phyloP scores from a whole-genome alignment of 2,329 filamentous ascomycete genomes.

The Colletotrichum karsti region DNA sequence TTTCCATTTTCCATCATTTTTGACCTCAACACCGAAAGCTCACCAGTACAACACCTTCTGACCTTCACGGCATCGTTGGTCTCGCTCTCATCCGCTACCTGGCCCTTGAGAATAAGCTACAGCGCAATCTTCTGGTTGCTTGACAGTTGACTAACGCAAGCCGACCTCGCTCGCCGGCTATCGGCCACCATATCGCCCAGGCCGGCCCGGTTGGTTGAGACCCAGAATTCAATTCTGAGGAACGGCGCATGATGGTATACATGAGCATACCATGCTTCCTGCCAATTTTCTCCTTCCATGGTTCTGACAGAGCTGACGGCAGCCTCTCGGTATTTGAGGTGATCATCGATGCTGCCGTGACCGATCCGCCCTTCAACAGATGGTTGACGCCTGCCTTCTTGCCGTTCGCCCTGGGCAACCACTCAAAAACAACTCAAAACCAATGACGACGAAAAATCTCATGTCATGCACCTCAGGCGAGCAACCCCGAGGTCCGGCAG shows the following conservation, averaged over 20 bases:
- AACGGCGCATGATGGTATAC: too few species aligned
- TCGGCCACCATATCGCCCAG: background rate
- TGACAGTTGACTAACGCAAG: background rate
- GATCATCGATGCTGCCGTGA: background rate
- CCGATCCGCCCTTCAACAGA: background rate
- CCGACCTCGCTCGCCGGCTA: background rate
- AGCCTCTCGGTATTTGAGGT: too few species aligned
- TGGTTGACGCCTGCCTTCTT: background rate
- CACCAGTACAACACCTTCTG: background rate
- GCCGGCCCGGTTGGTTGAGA: background rate
- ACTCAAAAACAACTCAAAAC: background rate
- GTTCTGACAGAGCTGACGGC: too few species aligned
- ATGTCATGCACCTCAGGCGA: constrained; percentile 22
- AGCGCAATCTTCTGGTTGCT: background rate
- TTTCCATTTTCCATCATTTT: constrained; percentile 4
- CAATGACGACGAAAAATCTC: background rate
- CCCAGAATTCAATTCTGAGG: too few species aligned
- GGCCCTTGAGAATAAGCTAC: background rate
- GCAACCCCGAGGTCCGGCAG: constrained; percentile 17
- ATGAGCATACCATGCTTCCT: too few species aligned
- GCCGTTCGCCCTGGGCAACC: background rate
- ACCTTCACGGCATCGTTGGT: background rate
- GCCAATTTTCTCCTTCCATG: too few species aligned
- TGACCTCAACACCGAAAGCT: background rate
- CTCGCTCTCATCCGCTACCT: background rate